Conservation (phyloP, 2,329 filamentous ascomycete genomes). For the Pseudogymnoascus sp. region DNA sequence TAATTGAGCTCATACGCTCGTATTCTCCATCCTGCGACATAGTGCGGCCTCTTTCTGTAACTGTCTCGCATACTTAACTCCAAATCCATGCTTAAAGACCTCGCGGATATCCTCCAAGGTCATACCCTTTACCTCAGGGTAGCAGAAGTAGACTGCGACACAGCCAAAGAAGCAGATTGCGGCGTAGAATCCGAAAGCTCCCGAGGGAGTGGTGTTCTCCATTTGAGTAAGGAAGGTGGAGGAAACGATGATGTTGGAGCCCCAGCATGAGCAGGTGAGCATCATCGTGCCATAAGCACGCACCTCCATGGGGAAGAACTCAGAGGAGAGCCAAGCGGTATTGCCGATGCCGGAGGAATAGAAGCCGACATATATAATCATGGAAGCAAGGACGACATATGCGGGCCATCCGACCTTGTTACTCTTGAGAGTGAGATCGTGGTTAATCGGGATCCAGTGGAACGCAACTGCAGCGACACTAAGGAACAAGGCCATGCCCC, state of each 20-base stretch:
- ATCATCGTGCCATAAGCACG: constrained; percentile 42
- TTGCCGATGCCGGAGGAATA: constrained; percentile 40
- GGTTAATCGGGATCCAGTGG: constrained; percentile 39
- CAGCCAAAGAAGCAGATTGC: constrained; percentile 42
- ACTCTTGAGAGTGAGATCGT: constrained; percentile 31
- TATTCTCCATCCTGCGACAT: no score
- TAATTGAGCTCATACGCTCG: no score
- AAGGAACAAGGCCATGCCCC: constrained; percentile 27
- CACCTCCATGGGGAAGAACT: constrained; percentile 41
- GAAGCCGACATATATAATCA: constrained; percentile 29
- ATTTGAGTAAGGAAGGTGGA: constrained; percentile 44
- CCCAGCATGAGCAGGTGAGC: constrained; percentile 41
- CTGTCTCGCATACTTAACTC: constrained; percentile 34
- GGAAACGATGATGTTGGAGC: constrained; percentile 41
- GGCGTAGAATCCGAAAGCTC: constrained; percentile 46
- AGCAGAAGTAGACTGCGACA: constrained; percentile 41
- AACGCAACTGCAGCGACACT: constrained; percentile 38
- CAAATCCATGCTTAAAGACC: constrained; percentile 41
- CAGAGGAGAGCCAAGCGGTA: constrained; percentile 40
- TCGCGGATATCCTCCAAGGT: constrained; percentile 44
- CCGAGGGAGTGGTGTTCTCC: constrained; percentile 41
- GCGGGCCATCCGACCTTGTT: constrained; percentile 22
- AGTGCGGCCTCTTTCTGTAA: constrained; percentile 23
- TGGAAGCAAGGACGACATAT: not conserved
- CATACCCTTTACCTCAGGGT: constrained; percentile 47